Base-by-base conservation (phyloP, 768 basidiomycete genomes). In the Rhizopogon vulgaris region DNA sequence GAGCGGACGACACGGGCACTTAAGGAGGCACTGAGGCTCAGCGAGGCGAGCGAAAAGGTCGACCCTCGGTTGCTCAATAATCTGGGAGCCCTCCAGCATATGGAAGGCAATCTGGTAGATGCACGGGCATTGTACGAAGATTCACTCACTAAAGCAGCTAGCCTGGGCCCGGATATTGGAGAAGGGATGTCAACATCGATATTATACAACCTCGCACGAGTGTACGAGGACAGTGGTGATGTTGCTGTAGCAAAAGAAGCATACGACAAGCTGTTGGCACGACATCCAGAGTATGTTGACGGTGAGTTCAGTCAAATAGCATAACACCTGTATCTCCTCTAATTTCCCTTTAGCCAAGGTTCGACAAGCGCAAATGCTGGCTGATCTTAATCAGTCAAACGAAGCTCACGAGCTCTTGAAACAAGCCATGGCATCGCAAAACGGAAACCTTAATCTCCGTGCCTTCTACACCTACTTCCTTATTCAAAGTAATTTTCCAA, bases 271-370 rank as follows among this genome's bases (percentile, higher is more conserved):
- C 75, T 98, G 8, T 69, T 97, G 34, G 72, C 81, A n/a, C 78
- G 87, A 49, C 95, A 98, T 74, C 92, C 94, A 1, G 96, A 98
- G 70, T 97, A 95, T 64, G 80, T 94, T 22, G 95, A 97, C 64
- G 95, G 94, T 95, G 58, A 42, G 87, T 73, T 32, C 49, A 45
- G 43, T 7, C 18, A 15, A 32, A 14, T 10, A 32, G 8, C 46
- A 36, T 30, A n/a, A 41, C 48, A 17, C 27, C 38, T 6, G 18
- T 6, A 27, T 39, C 36, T 34, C 49, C 9, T 37, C 53, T 66
- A 28, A 68, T 38, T 4, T 11, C 38, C 38, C 40, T 48, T 39
- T 60, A 98, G 95, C 94, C 57, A 98, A 98, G 74, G 82, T 95
- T 40, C 86, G 95, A 24, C 87, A 90, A 56, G 90, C 94, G 0